Base-by-base conservation (phyloP, 2,329 filamentous ascomycete genomes). In the Rutstroemia sp. region DNA sequence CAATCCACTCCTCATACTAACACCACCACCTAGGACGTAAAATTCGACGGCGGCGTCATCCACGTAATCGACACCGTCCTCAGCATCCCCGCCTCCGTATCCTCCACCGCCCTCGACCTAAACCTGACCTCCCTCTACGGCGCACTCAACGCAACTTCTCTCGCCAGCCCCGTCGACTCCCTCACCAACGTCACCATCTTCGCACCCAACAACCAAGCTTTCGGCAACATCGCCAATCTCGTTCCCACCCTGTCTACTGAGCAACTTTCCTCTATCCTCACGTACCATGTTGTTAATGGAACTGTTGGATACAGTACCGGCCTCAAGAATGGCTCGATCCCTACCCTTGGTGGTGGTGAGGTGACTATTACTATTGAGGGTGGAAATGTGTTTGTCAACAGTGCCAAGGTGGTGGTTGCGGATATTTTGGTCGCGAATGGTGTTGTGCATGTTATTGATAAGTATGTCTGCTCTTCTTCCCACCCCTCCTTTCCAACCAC, bases 261-360 rank as follows among this genome's bases (percentile, higher is more conserved):
- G 4, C 68, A 80, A 14, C 72, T 87, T 1, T 68, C 73, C 2
- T 68, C 68, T 27, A 76, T 88, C 51, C 73, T 88, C 37, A 71
- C 75, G 25, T 89, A 89, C 70, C 86, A 89, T 67, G 75, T 88
- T 51, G 70, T 88, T 46, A 73, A 75, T 47, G 77, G 76, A 47
- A 74, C 73, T 8, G 75, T 84, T 1, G 72, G 72, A 54, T 87
- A 86, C 70, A 78, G 75, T 49, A 67, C 72, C 5, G 60, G 64
- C 4, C 71, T 80, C 17, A 62, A 61, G 23, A 73, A 77, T 60
- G 73, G 73, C 27, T 67, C 21, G 9, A 62, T 71, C 39, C 64
- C 63, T 12, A 73, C 73, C 4, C 66, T 77, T 4, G 72, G 81
- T 60, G 78, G 81, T 37, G 74, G 75, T 12, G 71, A 72, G 46